Conservation (phyloP, 208 protist species). For the Acanthamoeba triangularis region DNA sequence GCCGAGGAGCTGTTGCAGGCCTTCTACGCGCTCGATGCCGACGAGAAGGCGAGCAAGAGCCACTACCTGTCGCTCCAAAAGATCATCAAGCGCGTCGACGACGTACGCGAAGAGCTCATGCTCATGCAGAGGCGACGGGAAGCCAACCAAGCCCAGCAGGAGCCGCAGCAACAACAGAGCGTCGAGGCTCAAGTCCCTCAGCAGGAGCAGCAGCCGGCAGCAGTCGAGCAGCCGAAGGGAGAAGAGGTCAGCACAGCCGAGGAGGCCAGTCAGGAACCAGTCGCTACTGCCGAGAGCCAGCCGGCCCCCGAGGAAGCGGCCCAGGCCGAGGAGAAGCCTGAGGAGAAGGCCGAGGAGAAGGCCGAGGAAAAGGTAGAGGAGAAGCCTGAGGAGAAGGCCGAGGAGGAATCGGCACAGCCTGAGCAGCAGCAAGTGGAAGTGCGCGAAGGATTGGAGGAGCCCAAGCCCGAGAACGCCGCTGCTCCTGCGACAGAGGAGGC, state of each 20-base stretch:
- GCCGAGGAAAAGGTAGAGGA: too few relatives aligned
- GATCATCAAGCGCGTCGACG: not conserved
- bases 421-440: too few relatives aligned
- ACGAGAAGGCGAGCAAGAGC: not conserved
- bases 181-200: too few relatives aligned
- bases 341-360: too few relatives aligned
- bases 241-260: not conserved
- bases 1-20: not conserved
- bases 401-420: not conserved
- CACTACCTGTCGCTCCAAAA: not conserved
- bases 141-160: not conserved
- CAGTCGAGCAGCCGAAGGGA: not conserved
- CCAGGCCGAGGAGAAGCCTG: too few relatives aligned
- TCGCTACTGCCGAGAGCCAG: not conserved
- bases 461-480: not conserved
- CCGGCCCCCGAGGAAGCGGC: too few relatives aligned
- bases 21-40: not conserved
- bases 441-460: not conserved
- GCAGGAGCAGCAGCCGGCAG: too few relatives aligned
- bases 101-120: not conserved
- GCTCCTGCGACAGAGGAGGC: not conserved
- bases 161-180: not conserved
- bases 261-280: not conserved
- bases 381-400: not conserved
- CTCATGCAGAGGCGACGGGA: not conserved